Evolutionary conservation across 2,329 filamentous ascomycete species (phyloP), one percentile per base, ranked within the genome.

Genomic region (Rachicladosporium sp.): DNA sequence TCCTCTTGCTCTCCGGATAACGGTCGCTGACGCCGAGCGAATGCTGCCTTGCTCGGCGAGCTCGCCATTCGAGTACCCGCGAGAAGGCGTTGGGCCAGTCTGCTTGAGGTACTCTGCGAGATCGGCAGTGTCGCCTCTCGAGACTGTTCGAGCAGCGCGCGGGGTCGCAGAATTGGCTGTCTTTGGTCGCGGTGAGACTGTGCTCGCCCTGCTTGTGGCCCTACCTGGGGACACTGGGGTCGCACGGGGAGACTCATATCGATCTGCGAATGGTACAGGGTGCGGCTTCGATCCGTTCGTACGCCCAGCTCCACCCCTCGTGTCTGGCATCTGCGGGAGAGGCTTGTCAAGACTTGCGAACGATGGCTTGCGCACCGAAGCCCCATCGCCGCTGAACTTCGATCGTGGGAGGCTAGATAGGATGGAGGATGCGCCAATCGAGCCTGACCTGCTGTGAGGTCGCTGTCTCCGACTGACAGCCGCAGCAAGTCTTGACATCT

Each of bases 401-500:
- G 49, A 50, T 5, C 41, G 48, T 31, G 47, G 37, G 9, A 29
- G 31, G 13, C 43, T 27, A 12, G 48, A 41, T n/a, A 38, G 27
- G n/a, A 38, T 23, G 11, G 43, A 32, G 9, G 21, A 21, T 10
- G 38, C 31, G 8, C 42, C 30, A 6, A 45, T 33, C 19, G 48
- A 50, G 8, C 41, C 23, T 21, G 44, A 36, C 31, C 45, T 41
- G 21, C 45, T 46, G 6, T 47, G 42, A 11, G 46, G 44, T 41
- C 46, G 48, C 39, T 77, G 82, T 55, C 78, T 78, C 38, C 85
- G 76, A 64, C 84, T 93, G 32, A 89, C 82, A 55, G 85, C 77
- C 11, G 82, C 86, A 33, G 87, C 87, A 54, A 84, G 79, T 57
- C 78, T 79, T 57, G 93, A 80, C 71, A 95, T 93, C 58, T 94